These are phyloP conservation scores for Globisporangium viniferum DNA, from an alignment of 352 stramenopile genomes.

Conservation along the genomic window DNA sequence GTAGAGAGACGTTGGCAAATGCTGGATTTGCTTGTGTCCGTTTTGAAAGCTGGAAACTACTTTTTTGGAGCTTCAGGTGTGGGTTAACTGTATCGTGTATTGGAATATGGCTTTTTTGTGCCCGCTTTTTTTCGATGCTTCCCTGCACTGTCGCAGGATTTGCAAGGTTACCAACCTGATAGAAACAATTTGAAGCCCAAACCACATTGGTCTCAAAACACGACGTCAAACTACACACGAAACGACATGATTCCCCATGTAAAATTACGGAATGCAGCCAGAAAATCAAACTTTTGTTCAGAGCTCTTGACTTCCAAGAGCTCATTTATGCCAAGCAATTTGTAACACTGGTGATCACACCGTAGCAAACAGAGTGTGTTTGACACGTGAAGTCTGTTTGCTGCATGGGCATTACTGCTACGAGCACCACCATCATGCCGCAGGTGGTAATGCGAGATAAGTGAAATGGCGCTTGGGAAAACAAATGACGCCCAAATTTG, in stretches of 20 bases:
- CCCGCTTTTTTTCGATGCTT: background rate
- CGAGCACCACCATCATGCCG: background rate
- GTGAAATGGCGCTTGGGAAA: background rate
- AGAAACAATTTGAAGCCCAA: background rate
- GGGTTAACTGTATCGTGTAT: background rate
- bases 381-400: background rate
- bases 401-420: background rate
- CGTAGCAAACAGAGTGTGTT: background rate
- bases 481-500: background rate
- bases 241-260: background rate
- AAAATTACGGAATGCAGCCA: background rate
- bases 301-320: background rate
- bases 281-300: background rate
- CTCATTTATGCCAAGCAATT: background rate
- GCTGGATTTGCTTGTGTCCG: background rate
- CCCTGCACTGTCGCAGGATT: background rate
- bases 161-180: background rate
- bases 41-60: background rate
- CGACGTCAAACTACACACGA: background rate
- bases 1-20: no score
- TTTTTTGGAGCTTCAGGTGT: background rate
- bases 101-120: background rate
- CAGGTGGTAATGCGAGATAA: background rate
- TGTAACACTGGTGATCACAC: background rate
- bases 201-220: background rate